Evolutionary conservation across 805 yeast species (phyloP), one percentile per base, ranked within the genome.

Genomic region (Cyberlindnera misumaiensis): DNA sequence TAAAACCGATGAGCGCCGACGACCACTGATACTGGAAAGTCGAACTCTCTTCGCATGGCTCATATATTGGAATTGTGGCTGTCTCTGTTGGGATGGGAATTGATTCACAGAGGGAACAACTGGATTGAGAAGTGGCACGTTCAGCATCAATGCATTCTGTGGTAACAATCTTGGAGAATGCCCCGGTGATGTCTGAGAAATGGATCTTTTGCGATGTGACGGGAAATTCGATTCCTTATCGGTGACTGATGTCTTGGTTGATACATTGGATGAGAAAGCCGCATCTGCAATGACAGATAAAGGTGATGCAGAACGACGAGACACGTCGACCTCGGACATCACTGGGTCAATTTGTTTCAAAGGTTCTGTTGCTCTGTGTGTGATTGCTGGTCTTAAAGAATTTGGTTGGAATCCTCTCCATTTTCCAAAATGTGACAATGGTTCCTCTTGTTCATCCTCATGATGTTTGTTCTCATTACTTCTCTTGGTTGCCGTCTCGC

Each of bases 1-100:
- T 34, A 80, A 56, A 3, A 77, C 63, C 0, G 85, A 77, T 0
- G 85, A 75, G 38, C 79, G 62, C 39, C 85, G 63, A 41, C 72
- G 59, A 4, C 70, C 67, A 4, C 70, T 67, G 15, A 75, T 49
- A 27, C 58, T 62, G 5, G 70, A 67, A 22, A 78, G 53, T 43
- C 77, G 62, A 35, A 73, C 51, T 51, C 86, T 63, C 45, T 73
- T 73, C 34, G 68, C 72, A 44, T 70, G 77, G 1, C 77, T 69
- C 51, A 76, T 64, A 50, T 77, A 77, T 35, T 70, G 75, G 52
- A 75, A 73, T 4, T 69, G 63, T 8, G 41, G 48, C 28, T 32
- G 49, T 28, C 32, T 42, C 32, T 34, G 46, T 10, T 28, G 30
- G 4, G 47, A 40, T 45, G 61, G 67, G 45, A 65, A 65, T 11